Percentiles rank a stretch among this genome's conserved stretches.
Evolutionary conservation across 1,284 basidiomycete species (phyloP).

Genomic region (Trametes versicolor): DNA sequence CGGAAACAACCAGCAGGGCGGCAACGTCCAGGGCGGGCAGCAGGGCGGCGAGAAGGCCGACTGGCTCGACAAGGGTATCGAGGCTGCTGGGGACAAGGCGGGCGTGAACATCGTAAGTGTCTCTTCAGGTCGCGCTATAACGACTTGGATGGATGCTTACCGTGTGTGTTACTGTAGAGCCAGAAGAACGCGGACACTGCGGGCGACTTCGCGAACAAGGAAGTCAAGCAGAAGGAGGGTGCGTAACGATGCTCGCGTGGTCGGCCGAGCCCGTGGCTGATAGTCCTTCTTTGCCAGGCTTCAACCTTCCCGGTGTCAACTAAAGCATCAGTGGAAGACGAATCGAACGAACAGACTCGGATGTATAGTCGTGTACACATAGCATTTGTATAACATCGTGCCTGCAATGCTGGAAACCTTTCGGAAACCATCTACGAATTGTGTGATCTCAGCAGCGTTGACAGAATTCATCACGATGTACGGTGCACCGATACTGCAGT

Average conservation of each 20-base stretch:
- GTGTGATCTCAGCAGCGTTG: background rate
- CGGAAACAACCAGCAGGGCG: constrained; percentile 15
- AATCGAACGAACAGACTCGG: background rate
- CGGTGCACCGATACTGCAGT: background rate
- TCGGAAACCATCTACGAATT: background rate
- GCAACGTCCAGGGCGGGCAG: constrained; percentile 23
- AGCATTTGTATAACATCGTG: constrained; percentile 6
- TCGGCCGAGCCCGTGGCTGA: background rate
- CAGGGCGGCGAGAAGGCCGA: constrained; percentile 40
- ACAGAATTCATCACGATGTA: background rate
- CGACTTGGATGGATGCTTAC: background rate
- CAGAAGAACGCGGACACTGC: constrained; percentile 37
- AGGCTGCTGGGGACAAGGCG: constrained; percentile 37
- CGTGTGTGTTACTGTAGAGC: constrained; percentile 31
- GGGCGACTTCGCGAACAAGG: constrained; percentile 42
- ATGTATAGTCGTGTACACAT: background rate
- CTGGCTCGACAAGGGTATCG: constrained; percentile 46
- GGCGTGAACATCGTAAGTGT: constrained; percentile 42
- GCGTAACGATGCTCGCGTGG: background rate
- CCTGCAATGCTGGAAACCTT: background rate
- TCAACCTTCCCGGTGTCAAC: constrained; percentile 24
- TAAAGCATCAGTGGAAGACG: background rate
- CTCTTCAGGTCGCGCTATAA: background rate
- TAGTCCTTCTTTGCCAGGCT: background rate
- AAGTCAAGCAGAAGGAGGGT: constrained; percentile 38